Evolutionary conservation across 2,329 filamentous ascomycete species (phyloP).

Genomic region (Fusarium sp.): DNA sequence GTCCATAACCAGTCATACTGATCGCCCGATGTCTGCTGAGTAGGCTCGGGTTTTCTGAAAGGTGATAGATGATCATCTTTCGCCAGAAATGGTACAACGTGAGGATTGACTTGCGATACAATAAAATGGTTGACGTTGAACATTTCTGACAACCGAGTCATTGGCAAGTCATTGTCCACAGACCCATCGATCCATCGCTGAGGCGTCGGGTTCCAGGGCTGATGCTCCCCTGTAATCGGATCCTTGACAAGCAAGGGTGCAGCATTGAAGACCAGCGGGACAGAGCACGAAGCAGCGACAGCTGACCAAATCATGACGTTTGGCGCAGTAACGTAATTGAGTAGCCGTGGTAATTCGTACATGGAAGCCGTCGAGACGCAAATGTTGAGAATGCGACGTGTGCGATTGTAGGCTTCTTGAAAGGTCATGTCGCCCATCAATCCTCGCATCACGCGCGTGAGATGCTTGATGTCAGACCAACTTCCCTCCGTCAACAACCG

Average conservation of each 20-base stretch:
- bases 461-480: conserved; percentile 85
- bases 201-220: conserved; percentile 86
- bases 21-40: conserved; percentile 46
- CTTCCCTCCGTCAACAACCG: conserved; percentile 83
- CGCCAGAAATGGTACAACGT: conserved; percentile 86
- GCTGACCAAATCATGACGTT: conserved; percentile 98
- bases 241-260: conserved; percentile 86
- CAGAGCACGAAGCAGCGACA: conserved; percentile 94
- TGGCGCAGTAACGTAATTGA: conserved; percentile 94
- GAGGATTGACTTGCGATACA: conserved; percentile 95
- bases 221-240: conserved; percentile 78
- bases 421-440: conserved; percentile 92
- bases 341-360: conserved; percentile 84
- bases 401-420: conserved; percentile 95
- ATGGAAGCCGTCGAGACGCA: conserved; percentile 89
- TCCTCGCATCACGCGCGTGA: conserved; percentile 82
- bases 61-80: conserved; percentile 73
- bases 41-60: conserved; percentile 43
- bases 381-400: conserved; percentile 90
- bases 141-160: conserved; percentile 90
- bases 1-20: conserved; percentile 71
- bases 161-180: conserved; percentile 92
- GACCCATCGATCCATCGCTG: conserved; percentile 94
- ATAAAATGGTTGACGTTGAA: conserved; percentile 99
- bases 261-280: conserved; percentile 85